Evolutionary conservation across 306 rosid species (phyloP), one percentile per base, ranked within the genome.

Genomic region (Ziziphus jujuba): DNA sequence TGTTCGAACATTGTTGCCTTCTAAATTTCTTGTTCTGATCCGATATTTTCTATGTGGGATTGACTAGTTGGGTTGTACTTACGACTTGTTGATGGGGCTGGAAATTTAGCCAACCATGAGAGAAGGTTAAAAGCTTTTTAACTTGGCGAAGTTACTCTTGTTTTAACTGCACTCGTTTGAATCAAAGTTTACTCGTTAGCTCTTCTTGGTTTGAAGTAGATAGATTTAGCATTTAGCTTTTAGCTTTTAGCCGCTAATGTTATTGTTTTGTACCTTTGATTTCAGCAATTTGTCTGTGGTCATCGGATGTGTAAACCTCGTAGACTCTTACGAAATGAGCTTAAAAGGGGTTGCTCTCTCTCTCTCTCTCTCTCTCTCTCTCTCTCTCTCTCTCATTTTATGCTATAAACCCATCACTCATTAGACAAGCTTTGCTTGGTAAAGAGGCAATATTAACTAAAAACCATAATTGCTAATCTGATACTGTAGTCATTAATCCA

Each of bases 1-100:
- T 66, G 63, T 83, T 33, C 60, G 73, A 69, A 61, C 44, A 71
- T 44, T 66, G 74, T 24, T 75, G 59, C 25, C 11, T 34, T 66
- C 38, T 43, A 59, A 23, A 52, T 22, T 28, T 24, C 25, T 65
- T 55, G 59, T 66, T 69, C 58, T 22, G 24, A n/a, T 33, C n/a
- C n/a, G n/a, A n/a, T n/a, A 1, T 56, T 33, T 57, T 50, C 34
- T 48, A n/a, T 7, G 44, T 9, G 52, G 16, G 44, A 2, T n/a
- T 58, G 31, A 33, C 54, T 56, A 11, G 65, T 31, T 20, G 28
- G 45, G 69, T 72, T 60, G n/a, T 15, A 13, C 20, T 33, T 25
- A 10, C 25, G 13, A 58, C 45, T 33, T 31, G 22, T 23, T 15
- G 64, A 23, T 20, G 52, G 34, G 61, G 58, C 38, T 68, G 64